Conservation (phyloP, 2,329 filamentous ascomycete species). For the Hortaea werneckii region DNA sequence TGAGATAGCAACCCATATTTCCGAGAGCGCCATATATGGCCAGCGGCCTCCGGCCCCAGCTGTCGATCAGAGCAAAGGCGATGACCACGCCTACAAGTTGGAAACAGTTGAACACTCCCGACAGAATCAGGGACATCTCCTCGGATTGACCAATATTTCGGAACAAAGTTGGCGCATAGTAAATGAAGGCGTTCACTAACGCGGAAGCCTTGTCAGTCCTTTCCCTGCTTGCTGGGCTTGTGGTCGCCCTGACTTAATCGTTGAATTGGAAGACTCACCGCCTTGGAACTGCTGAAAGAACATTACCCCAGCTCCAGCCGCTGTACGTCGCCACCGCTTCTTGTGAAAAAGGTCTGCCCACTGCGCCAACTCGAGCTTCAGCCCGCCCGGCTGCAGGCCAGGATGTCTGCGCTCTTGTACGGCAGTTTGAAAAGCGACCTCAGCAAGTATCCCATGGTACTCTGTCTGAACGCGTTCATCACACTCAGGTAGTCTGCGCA, state of each 20-base stretch:
- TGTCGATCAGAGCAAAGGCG: background rate
- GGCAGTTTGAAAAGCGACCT: background rate
- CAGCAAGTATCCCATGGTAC: background rate
- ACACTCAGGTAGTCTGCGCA: conserved; percentile 10
- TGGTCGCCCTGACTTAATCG: too few species aligned
- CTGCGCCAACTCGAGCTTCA: background rate
- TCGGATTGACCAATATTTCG: conserved; percentile 22
- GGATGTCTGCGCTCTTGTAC: background rate
- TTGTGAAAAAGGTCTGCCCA: background rate
- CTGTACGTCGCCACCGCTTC: background rate
- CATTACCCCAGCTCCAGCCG: background rate
- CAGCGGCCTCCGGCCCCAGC: background rate
- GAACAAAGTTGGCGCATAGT: conserved; percentile 36
- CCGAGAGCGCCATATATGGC: background rate
- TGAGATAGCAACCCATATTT: background rate
- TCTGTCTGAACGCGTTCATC: background rate
- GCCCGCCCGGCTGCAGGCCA: background rate
- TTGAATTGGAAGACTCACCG: background rate
- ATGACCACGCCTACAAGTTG: background rate
- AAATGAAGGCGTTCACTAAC: too few species aligned
- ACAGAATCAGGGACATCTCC: background rate
- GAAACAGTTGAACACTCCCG: background rate
- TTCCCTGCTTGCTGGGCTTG: too few species aligned
- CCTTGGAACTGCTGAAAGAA: conserved; percentile 2
- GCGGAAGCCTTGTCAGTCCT: conserved; percentile 6